Evolutionary conservation across 2,329 filamentous ascomycete species (phyloP), one percentile per base, ranked within the genome.

Genomic region (Rutstroemia sp.): DNA sequence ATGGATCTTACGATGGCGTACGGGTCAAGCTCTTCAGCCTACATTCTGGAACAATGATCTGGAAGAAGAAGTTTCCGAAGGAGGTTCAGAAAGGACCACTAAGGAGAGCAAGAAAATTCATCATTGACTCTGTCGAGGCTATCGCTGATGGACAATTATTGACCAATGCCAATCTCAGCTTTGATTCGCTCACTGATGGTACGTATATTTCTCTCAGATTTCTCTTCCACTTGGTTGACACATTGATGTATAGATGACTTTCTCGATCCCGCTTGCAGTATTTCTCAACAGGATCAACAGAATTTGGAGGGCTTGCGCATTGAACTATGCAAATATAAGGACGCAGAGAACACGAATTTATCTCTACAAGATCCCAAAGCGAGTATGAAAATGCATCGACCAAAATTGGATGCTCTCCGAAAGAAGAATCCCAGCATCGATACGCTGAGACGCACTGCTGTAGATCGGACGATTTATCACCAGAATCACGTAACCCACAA

Each of bases 1-100:
- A 49, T 14, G 23, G 37, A n/a, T 54, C n/a, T n/a, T 48, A 48
- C n/a, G 51, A 54, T 27, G 44, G 44, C 7, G 19, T 54, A 17
- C 25, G 42, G 14, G 23, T 54, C 5, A 34, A 23, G 3, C 34
- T 54, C 4, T 41, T 16, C 9, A 45, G 48, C 41, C 19, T 49
- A 5, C 45, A 54, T 23, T 49, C 45, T 2, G 45, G 34, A 5
- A 8, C 3, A n/a, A 6, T 42, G 5, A 17, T 54, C n/a, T 41
- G 23, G 34, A 23, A 54, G 34, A 54, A 49, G 34, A 54, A 34
- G 9, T 49, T 46, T 4, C 52, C 45, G 5, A 49, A 48, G n/a
- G 16, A 12, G 9, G 5, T 12, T 19, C 12, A 4, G 5, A 21
- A 48, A 38, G 34, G 25, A n/a, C 8, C 21, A 4, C 38, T 8